These are phyloP conservation scores for Eucalyptus viminalis DNA, from an alignment of 345 rosid genomes.

Conservation along the genomic window DNA sequence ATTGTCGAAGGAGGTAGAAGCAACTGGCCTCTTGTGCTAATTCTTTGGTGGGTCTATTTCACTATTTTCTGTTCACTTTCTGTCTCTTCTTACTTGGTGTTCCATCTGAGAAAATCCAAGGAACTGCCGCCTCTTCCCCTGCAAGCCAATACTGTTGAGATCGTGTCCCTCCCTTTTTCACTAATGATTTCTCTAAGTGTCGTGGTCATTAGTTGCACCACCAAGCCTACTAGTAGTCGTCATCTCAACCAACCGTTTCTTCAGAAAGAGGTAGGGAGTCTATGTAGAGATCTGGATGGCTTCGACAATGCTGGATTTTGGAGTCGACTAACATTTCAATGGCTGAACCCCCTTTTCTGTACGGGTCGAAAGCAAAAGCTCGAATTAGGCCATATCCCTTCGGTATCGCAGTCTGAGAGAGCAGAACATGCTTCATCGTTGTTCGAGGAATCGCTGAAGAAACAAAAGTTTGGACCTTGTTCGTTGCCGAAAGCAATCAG, in stretches of 20 bases:
- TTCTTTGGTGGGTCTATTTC: slow-evolving; percentile 34
- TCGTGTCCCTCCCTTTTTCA: slow-evolving; percentile 27
- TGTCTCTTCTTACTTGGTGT: slow-evolving; percentile 6
- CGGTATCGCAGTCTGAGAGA: slow-evolving; percentile 40
- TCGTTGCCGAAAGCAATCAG: slow-evolving; percentile 24
- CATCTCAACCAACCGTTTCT: slow-evolving; percentile 24
- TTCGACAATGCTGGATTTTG: slow-evolving; percentile 28
- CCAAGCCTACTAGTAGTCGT: neutral
- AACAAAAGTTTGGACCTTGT: slow-evolving; percentile 11
- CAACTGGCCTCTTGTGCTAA: slow-evolving; percentile 28
- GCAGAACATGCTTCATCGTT: slow-evolving; percentile 31
- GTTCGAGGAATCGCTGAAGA: slow-evolving; percentile 36
- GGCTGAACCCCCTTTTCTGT: slow-evolving; percentile 48
- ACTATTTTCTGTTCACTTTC: slow-evolving; percentile 6
- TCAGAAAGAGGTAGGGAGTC: neutral
- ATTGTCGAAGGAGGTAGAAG: neutral
- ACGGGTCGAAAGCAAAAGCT: slow-evolving; percentile 30
- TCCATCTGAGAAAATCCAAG: slow-evolving; percentile 1
- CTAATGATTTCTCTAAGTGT: slow-evolving; percentile 18
- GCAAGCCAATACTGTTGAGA: slow-evolving; percentile 15
- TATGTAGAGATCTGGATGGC: neutral
- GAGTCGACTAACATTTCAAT: slow-evolving; percentile 32
- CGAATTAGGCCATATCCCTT: slow-evolving; percentile 33
- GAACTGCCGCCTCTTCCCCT: slow-evolving; percentile 3
- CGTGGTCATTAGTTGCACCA: neutral